phyloP scores from a whole-genome alignment of 306 rosid species.

The Senna siamea region DNA sequence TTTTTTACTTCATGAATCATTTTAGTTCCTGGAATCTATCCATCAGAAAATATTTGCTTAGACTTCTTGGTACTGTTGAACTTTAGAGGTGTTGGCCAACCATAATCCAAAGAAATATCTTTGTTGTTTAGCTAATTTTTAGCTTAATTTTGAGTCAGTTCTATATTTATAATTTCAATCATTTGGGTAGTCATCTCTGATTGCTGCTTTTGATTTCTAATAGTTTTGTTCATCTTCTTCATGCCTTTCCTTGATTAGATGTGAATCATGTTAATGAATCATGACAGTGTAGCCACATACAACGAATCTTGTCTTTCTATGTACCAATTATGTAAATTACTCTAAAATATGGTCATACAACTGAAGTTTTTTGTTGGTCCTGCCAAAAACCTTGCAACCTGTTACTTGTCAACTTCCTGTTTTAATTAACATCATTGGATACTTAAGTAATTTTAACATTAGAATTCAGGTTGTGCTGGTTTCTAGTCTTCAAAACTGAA shows the following conservation, averaged over 20 bases:
- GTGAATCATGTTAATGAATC: not conserved
- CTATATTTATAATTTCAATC: constrained; percentile 19
- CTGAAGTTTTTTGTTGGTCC: not conserved
- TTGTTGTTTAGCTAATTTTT: constrained; percentile 5
- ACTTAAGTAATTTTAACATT: not conserved
- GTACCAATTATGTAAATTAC: not conserved
- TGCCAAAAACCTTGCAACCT: not conserved
- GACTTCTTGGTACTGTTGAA: not conserved
- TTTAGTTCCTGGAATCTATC: constrained; percentile 4
- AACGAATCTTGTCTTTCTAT: not conserved
- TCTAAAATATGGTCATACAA: not conserved
- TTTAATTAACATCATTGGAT: not conserved
- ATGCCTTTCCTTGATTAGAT: constrained; percentile 10
- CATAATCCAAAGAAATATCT: constrained; percentile 8
- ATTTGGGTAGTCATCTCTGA: constrained; percentile 1
- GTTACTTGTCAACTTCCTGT: not conserved
- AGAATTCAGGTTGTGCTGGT: not conserved
- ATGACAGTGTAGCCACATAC: constrained; percentile 5
- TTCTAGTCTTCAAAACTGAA: constrained; percentile 13
- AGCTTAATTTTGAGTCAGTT: not conserved
- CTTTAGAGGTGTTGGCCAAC: not conserved
- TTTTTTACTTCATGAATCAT: constrained; percentile 11
- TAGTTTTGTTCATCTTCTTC: constrained; percentile 1
- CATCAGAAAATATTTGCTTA: not conserved
- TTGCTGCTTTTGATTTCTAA: constrained; percentile 6